Conservation (phyloP, 176 grass and related monocot species). For the Oryza officinalis region DNA sequence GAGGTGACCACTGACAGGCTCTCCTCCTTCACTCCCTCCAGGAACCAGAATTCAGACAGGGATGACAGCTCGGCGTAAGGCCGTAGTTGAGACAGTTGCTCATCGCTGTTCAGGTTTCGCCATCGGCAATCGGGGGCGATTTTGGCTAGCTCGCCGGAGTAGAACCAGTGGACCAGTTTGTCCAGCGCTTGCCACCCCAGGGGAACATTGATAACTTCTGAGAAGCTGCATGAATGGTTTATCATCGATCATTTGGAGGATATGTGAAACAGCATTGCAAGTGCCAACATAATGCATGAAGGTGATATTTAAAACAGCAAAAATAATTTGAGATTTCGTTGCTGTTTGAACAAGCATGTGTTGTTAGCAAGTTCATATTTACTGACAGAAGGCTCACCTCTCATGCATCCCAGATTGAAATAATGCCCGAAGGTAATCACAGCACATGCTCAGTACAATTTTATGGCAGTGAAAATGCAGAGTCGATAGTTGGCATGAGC, state of each 20-base stretch:
- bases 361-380: background rate
- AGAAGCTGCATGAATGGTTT: conserved; percentile 52
- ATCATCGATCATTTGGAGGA: background rate
- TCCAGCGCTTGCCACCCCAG: conserved; percentile 58
- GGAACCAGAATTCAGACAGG: conserved; percentile 74
- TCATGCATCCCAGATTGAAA: conserved; percentile 92
- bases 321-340: background rate
- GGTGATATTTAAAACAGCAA: background rate
- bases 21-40: conserved; percentile 67
- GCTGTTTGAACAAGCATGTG: background rate
- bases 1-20: conserved; percentile 32
- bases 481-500: conserved; percentile 47
- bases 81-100: conserved; percentile 45
- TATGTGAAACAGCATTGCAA: background rate
- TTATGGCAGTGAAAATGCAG: conserved; percentile 74
- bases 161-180: conserved; percentile 66
- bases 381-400: conserved; percentile 51
- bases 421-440: conserved; percentile 75
- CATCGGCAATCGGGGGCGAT: conserved; percentile 47
- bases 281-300: background rate
- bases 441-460: conserved; percentile 58
- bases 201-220: conserved; percentile 57
- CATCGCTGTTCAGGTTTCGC: conserved; percentile 45
- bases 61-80: conserved; percentile 70
- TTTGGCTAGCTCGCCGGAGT: conserved; percentile 50